Evolutionary conservation across 768 basidiomycete species (phyloP), one percentile per base, ranked within the genome.

Genomic region (Pluteus cervinus): DNA sequence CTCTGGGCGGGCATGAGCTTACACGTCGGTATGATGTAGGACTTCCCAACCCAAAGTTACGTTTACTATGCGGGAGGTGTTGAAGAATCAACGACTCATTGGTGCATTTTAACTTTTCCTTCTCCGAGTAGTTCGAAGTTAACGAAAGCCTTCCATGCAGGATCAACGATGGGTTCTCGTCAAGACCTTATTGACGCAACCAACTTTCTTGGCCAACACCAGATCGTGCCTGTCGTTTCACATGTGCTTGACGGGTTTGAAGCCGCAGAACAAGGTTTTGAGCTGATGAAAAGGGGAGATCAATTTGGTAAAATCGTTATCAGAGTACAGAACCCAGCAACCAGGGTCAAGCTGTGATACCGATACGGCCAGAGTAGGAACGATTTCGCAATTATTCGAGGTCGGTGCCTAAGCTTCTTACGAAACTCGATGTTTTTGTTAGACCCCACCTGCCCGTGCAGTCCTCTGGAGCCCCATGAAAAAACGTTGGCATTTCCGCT

Each of bases 91-190:
- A 28, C 75, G 79, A 44, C 61, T 92, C 26, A 65, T 86, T 22
- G 88, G 87, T 86, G 29, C 29, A 68, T 54, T 11, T 14, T 33
- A 24, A 15, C 33, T 33, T 10, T 21, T 29, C 20, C 29, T 26
- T 37, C 24, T 41, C 12, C 15, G 17, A 18, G 31, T 21, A 26
- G 36, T 33, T 14, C 39, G 10, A 20, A 21, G 3, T 3, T 36
- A 30, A 36, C 38, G 23, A 23, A 10, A 29, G 7, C 40, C 9
- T 29, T 36, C 25, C n/a, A 31, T 12, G 22, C 41, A 87, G 87
- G 86, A 24, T 85, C 85, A 2, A 87, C 81, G 18, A 87, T 91
- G 86, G 88, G 86, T 12, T 88, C 86, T 6, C 75, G 69, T 47
- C 67, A 75, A 38, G 87, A 91, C 58, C 67, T 91, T 41, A 55